Conservation (phyloP, 371 early-diverging fungal genomes). For the Encephalitozoon romaleae region DNA sequence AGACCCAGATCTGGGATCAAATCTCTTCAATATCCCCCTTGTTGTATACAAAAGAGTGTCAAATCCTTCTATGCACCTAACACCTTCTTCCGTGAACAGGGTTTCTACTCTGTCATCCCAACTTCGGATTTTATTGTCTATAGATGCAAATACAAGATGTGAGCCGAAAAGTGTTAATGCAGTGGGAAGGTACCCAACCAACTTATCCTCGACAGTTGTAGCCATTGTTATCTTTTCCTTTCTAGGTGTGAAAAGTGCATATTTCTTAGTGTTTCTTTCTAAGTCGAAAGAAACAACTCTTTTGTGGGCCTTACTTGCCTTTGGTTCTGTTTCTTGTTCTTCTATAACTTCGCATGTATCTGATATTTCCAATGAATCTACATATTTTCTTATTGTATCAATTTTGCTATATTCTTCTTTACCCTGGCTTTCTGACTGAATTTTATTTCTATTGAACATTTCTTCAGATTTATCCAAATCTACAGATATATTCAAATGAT, state of each 20-base stretch:
- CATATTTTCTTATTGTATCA: neutral
- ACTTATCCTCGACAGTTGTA: neutral
- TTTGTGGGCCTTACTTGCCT: neutral
- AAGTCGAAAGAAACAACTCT: conserved; percentile 26
- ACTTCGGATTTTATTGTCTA: conserved; percentile 11
- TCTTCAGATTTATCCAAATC: neutral
- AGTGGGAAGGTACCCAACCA: neutral
- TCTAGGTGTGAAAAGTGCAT: conserved; percentile 24
- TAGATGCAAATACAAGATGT: conserved; percentile 17
- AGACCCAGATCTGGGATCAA: neutral
- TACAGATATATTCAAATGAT: neutral
- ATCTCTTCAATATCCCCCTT: conserved; percentile 20
- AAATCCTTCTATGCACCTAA: neutral
- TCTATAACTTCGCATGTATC: neutral
- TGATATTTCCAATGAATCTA: neutral
- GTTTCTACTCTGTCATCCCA: neutral
- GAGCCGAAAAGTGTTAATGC: neutral
- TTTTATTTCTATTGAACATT: neutral
- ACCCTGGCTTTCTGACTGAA: neutral
- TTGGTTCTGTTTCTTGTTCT: neutral
- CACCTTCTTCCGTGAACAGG: conserved; percentile 7
- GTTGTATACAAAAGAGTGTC: conserved; percentile 34
- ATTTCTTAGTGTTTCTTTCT: conserved; percentile 14
- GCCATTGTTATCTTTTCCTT: conserved; percentile 26
- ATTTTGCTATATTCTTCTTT: neutral